Conservation (phyloP, 139 green algal species). For the Gonium pectorale region DNA sequence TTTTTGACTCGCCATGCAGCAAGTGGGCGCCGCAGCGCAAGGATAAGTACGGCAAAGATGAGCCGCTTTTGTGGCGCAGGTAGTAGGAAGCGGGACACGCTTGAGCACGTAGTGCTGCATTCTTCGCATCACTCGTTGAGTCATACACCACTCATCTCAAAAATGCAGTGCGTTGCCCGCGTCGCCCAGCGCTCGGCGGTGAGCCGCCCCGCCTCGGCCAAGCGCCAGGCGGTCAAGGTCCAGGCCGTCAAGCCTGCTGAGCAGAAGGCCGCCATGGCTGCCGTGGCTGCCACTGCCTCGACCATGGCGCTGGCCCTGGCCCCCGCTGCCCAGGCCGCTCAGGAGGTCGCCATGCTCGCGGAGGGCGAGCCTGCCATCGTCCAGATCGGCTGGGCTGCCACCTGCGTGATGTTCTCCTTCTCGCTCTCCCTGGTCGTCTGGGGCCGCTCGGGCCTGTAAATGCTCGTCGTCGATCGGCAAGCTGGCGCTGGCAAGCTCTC, state of each 20-base stretch:
- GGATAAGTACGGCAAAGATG: no score
- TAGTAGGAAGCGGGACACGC: no score
- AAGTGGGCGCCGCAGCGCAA: no score
- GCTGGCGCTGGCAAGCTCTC: no score
- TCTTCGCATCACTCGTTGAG: no score
- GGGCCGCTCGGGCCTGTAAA: constrained; percentile 89
- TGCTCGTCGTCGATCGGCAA: no score
- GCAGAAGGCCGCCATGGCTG: constrained; percentile 48
- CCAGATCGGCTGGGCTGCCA: constrained; percentile 87
- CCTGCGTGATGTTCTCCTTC: constrained; percentile 92
- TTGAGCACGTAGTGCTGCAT: no score
- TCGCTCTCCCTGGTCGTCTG: constrained; percentile 91
- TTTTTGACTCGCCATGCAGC: no score
- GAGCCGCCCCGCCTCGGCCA: constrained; percentile 42
- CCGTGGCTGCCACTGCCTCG: constrained; percentile 64
- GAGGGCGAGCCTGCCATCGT: constrained; percentile 90
- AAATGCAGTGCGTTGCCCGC: constrained; percentile 46
- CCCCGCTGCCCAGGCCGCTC: constrained; percentile 83
- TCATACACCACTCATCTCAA: no score
- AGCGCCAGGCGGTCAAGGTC: constrained; percentile 46
- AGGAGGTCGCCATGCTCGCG: constrained; percentile 84
- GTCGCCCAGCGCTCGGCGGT: constrained; percentile 44
- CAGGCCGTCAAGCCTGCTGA: constrained; percentile 37
- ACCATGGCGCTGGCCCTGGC: constrained; percentile 71
- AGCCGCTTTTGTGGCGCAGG: no score